These are phyloP conservation scores for Cudoniella acicularis DNA, from an alignment of 495 filamentous ascomycete species.

Conservation along the genomic window DNA sequence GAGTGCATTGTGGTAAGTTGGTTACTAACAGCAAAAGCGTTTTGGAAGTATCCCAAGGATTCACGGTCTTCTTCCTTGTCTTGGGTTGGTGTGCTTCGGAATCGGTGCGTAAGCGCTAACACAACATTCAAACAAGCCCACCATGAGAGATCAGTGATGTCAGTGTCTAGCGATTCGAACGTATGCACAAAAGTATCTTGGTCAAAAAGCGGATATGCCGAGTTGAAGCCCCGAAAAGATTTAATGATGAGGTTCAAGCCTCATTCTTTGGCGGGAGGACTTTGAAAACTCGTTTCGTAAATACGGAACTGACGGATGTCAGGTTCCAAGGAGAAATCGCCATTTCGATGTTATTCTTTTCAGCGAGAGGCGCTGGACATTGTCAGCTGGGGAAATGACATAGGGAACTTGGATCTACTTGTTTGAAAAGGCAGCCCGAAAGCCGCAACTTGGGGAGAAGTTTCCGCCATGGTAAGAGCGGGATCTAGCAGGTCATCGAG, in stretches of 20 bases:
- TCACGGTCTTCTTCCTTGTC: slow-evolving; percentile 81
- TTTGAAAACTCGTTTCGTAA: slow-evolving; percentile 76
- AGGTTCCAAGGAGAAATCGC: slow-evolving; percentile 65
- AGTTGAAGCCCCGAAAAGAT: slow-evolving; percentile 94
- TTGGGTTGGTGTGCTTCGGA: slow-evolving; percentile 86
- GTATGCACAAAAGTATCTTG: slow-evolving; percentile 93
- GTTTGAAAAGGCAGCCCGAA: neutral
- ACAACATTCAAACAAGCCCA: slow-evolving; percentile 96
- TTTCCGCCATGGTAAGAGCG: neutral
- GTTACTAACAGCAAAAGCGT: slow-evolving; percentile 84
- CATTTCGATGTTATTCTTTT: neutral
- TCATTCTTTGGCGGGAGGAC: slow-evolving; percentile 76
- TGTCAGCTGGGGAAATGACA: neutral
- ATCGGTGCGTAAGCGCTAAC: slow-evolving; percentile 80
- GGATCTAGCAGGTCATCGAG: neutral
- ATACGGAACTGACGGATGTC: slow-evolving; percentile 84
- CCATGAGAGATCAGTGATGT: slow-evolving; percentile 89
- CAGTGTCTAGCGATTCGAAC: slow-evolving; percentile 82
- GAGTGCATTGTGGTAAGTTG: slow-evolving; percentile 61
- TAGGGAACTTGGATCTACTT: neutral
- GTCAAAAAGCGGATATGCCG: slow-evolving; percentile 94
- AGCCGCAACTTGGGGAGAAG: neutral
- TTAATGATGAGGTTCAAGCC: slow-evolving; percentile 78
- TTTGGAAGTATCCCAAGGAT: slow-evolving; percentile 92
- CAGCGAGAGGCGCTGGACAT: neutral